These are phyloP conservation scores for Calonectria henricotiae DNA, from an alignment of 2,329 filamentous ascomycete species.

Conservation along the genomic window DNA sequence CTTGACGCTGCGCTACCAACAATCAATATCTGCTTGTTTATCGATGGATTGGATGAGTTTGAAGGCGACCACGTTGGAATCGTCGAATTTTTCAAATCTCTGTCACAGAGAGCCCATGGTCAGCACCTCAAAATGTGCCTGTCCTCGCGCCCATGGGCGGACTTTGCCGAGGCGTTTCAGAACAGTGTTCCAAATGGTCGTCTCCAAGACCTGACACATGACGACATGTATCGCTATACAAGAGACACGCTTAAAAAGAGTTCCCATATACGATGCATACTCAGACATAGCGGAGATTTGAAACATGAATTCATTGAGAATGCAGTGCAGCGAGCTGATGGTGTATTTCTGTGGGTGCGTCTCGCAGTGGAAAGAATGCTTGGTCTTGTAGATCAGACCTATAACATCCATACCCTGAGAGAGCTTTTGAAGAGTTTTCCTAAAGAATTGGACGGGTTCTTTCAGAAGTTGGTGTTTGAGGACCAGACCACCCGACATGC, in stretches of 20 bases:
- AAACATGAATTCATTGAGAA: constrained; percentile 36
- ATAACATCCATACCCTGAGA: constrained; percentile 28
- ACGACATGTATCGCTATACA: constrained; percentile 53
- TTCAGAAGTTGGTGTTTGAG: constrained; percentile 54
- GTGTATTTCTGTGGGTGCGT: constrained; percentile 57
- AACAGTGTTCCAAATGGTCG: constrained; percentile 49
- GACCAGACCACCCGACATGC: constrained; percentile 46
- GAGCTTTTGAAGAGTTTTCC: constrained; percentile 45
- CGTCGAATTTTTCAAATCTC: constrained; percentile 51
- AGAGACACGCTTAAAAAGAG: constrained; percentile 45
- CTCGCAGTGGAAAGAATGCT: constrained; percentile 54
- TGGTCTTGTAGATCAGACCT: constrained; percentile 32
- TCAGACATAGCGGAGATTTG: constrained; percentile 33
- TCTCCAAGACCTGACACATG: constrained; percentile 51
- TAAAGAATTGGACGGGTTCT: constrained; percentile 52
- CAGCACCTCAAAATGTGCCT: constrained; percentile 54
- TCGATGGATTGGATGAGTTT: constrained; percentile 58
- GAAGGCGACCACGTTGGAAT: constrained; percentile 53
- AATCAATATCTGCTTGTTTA: constrained; percentile 52
- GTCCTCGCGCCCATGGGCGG: constrained; percentile 55
- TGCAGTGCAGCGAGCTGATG: constrained; percentile 50
- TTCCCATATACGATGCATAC: constrained; percentile 32
- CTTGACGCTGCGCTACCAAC: constrained; percentile 43
- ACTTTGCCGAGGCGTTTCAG: constrained; percentile 51
- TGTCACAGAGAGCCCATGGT: constrained; percentile 40